A percentile compares a stretch with the other conserved stretches of the same genome.
phyloP scores from a whole-genome alignment of 345 rosid genomes.

The Eucalyptus camaldulensis region DNA sequence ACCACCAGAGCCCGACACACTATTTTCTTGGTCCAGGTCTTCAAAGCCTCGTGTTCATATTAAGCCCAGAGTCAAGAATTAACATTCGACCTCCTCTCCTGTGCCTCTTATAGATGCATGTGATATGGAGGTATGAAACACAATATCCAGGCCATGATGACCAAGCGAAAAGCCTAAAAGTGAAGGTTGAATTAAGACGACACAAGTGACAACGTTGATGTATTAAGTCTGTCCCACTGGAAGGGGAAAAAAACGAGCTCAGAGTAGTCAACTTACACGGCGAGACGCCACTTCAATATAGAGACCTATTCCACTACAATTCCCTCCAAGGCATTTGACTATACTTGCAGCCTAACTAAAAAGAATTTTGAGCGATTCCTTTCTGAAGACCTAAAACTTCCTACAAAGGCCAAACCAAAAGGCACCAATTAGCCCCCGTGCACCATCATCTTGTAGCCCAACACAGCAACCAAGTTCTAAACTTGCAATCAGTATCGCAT shows the following conservation, averaged over 20 bases:
- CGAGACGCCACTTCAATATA: not conserved
- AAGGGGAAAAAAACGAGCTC: not conserved
- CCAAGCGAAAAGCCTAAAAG: not conserved
- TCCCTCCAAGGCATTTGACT: not conserved
- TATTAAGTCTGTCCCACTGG: not conserved
- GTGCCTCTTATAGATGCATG: not conserved
- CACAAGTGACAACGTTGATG: not conserved
- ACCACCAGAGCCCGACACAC: not conserved
- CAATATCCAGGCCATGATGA: not conserved
- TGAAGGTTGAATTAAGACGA: not conserved
- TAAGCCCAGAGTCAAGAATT: not conserved
- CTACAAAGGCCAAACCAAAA: not conserved
- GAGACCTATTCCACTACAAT: not conserved
- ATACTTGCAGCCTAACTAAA: not conserved
- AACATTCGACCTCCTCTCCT: not conserved
- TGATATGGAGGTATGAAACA: not conserved
- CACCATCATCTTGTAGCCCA: not conserved
- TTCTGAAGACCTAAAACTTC: not conserved
- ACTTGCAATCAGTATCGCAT: not conserved
- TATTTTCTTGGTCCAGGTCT: not conserved
- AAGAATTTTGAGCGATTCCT: not conserved
- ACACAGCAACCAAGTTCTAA: not conserved
- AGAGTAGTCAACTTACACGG: not conserved
- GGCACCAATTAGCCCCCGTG: not conserved
- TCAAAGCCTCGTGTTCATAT: not conserved